phyloP scores from a whole-genome alignment of 192 early-diverging fungal genomes.

The Umbelopsis isabellina region DNA sequence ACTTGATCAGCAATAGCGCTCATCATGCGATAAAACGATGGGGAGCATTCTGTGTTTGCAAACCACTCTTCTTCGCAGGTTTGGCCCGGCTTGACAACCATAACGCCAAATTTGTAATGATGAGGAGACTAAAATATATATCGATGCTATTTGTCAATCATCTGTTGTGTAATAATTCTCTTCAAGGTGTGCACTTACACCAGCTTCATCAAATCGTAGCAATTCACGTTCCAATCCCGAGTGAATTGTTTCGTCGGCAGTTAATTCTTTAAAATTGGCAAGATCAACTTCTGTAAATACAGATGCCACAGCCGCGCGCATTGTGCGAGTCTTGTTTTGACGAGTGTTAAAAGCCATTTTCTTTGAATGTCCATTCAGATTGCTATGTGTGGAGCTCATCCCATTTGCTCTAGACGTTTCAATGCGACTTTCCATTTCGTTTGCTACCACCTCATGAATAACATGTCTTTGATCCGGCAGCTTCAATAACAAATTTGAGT shows the following conservation, averaged over 20 bases:
- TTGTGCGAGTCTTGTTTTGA: not conserved
- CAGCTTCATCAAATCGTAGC: conserved; percentile 74
- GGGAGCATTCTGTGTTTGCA: conserved; percentile 59
- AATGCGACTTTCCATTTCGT: conserved; percentile 17
- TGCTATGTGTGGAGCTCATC: conserved; percentile 11
- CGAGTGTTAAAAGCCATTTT: not conserved
- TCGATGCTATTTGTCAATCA: not conserved
- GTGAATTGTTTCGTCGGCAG: conserved; percentile 52
- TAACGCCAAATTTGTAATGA: conserved; percentile 81
- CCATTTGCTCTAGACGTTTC: not conserved
- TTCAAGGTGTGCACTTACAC: conserved; percentile 53
- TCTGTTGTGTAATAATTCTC: not conserved
- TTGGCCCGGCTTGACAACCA: conserved; percentile 66
- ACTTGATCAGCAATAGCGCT: conserved; percentile 71
- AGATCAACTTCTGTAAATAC: conserved; percentile 32
- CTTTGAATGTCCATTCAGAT: not conserved
- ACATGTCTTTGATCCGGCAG: conserved; percentile 15
- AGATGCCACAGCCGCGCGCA: conserved; percentile 29
- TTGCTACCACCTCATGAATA: conserved; percentile 29
- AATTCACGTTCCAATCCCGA: conserved; percentile 69
- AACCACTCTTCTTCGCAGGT: conserved; percentile 78
- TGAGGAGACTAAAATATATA: conserved; percentile 29
- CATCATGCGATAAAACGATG: conserved; percentile 62
- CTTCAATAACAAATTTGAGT: not conserved
- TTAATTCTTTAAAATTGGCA: conserved; percentile 56